These are phyloP conservation scores for Hortiboletus campestris DNA, from an alignment of 768 basidiomycete genomes.

Conservation along the genomic window DNA sequence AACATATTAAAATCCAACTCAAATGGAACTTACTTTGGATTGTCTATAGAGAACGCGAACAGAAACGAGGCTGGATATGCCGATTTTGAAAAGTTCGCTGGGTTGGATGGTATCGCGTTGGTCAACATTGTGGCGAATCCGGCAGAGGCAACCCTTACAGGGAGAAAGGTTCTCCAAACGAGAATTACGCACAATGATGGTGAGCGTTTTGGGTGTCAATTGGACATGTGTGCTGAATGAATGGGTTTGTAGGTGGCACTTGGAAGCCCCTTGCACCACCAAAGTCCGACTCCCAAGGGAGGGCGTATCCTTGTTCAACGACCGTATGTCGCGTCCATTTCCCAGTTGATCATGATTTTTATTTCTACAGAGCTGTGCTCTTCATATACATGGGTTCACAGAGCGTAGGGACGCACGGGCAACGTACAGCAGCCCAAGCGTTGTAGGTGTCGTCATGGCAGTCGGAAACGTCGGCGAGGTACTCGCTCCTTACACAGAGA, in stretches of 20 bases:
- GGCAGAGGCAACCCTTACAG: constrained; percentile 65
- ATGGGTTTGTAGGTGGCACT: constrained; percentile 55
- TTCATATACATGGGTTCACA: constrained; percentile 95
- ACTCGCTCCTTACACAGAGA: constrained; percentile 77
- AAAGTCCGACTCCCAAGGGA: constrained; percentile 67
- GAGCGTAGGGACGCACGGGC: constrained; percentile 87
- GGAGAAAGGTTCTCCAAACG: constrained; percentile 74
- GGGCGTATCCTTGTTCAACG: constrained; percentile 63
- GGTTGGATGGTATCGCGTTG: constrained; percentile 92
- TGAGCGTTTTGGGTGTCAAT: constrained; percentile 28
- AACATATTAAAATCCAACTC: constrained; percentile 94
- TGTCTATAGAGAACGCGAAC: constrained; percentile 86
- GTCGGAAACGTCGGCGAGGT: constrained; percentile 93
- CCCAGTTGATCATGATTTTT: not conserved
- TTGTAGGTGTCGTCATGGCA: constrained; percentile 91
- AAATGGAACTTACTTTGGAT: constrained; percentile 94
- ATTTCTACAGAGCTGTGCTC: constrained; percentile 63
- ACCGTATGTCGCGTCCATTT: constrained; percentile 45
- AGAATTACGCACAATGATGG: constrained; percentile 98
- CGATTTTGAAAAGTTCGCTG: constrained; percentile 97
- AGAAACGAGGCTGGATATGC: constrained; percentile 85
- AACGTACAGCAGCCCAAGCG: constrained; percentile 90
- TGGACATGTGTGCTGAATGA: not conserved
- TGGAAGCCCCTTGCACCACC: constrained; percentile 88
- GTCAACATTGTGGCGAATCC: constrained; percentile 89